Evolutionary conservation across 2,329 filamentous ascomycete genomes (phyloP).

Genomic region (Scytalidium sp.): DNA sequence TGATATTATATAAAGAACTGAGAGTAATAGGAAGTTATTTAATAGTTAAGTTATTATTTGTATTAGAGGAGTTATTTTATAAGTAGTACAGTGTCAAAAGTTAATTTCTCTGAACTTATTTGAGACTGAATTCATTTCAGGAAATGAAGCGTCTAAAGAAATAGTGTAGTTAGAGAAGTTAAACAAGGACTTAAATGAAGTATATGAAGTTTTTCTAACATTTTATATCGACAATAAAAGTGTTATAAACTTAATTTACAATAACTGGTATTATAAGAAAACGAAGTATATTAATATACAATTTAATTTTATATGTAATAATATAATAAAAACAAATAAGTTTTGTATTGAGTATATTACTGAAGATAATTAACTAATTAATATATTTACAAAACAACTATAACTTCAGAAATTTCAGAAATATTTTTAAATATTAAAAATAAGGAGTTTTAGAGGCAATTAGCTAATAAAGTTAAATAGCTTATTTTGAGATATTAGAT

Average conservation of each 20-base stretch:
- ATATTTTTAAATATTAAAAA: not conserved
- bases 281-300: constrained; percentile 1
- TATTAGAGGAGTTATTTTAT: not conserved
- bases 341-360: not conserved
- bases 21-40: not conserved
- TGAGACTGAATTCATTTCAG: not conserved
- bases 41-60: not conserved
- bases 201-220: not conserved
- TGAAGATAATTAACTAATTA: not conserved
- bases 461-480: not conserved
- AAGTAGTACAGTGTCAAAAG: not conserved
- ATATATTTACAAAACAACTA: not conserved
- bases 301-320: not conserved
- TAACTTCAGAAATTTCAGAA: not conserved
- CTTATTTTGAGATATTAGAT: not conserved
- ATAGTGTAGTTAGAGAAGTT: not conserved
- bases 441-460: not conserved
- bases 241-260: not conserved
- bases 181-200: not conserved
- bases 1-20: not conserved
- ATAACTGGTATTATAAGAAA: not conserved
- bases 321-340: not conserved
- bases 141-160: not conserved
- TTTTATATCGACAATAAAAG: not conserved
- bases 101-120: not conserved